These are phyloP conservation scores for Stemphylium lycopersici DNA, from an alignment of 2,329 filamentous ascomycete species.

Conservation along the genomic window DNA sequence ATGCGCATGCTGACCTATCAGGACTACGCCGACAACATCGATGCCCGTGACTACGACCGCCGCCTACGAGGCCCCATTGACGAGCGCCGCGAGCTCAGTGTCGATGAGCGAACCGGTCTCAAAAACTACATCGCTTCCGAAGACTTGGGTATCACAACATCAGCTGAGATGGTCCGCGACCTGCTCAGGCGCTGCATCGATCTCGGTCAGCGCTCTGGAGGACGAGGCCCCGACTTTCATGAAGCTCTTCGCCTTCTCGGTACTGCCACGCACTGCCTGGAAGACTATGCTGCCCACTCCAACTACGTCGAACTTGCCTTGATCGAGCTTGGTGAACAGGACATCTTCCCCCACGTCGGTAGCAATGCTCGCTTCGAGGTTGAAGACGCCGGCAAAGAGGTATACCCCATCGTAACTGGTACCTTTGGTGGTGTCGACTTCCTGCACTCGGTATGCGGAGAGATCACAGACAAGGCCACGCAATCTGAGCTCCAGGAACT, in stretches of 20 bases:
- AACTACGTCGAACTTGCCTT: conserved; percentile 90
- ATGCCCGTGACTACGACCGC: conserved; percentile 80
- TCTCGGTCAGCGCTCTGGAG: conserved; percentile 76
- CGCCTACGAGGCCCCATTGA: conserved; percentile 83
- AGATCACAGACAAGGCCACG: conserved; percentile 84
- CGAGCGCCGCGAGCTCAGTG: conserved; percentile 75
- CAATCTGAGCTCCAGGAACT: conserved; percentile 91
- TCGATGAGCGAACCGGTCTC: conserved; percentile 70
- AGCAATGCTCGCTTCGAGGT: conserved; percentile 73
- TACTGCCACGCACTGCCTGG: conserved; percentile 86
- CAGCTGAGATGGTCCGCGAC: conserved; percentile 74
- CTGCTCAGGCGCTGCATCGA: conserved; percentile 78
- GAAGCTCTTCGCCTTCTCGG: conserved; percentile 87
- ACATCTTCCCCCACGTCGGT: conserved; percentile 88
- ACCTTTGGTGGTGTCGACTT: conserved; percentile 97
- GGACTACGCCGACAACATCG: conserved; percentile 86
- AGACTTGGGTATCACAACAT: conserved; percentile 77
- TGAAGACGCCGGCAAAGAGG: conserved; percentile 66
- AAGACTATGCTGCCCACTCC: conserved; percentile 89
- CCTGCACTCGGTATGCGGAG: conserved; percentile 80
- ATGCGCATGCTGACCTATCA: conserved; percentile 16
- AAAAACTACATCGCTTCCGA: conserved; percentile 98
- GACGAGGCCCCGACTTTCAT: conserved; percentile 78
- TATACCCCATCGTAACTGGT: conserved; percentile 86
- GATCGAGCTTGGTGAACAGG: conserved; percentile 80